Evolutionary conservation across 768 basidiomycete species (phyloP), one percentile per base, ranked within the genome.

Genomic region (Cubamyces lactineus): DNA sequence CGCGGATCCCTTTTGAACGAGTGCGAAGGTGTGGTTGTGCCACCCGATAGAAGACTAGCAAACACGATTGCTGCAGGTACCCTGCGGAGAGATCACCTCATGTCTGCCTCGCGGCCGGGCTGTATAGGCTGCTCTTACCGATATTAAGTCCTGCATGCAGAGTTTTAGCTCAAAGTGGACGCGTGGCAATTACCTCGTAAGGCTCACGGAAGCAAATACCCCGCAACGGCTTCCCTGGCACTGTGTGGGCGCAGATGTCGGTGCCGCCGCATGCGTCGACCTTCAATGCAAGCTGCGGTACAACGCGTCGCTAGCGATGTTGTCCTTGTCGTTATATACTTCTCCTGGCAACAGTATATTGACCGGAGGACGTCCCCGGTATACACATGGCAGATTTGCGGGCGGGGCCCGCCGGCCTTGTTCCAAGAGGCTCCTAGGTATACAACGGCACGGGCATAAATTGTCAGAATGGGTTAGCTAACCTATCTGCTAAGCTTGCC

Each of bases 51-150:
- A 61, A 42, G 52, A 6, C 5, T 34, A 17, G 52, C 40, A 64
- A 56, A 64, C 63, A 40, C 49, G 56, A 57, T 64, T 64, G 57
- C 48, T 47, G 46, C 40, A 48, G 41, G 49, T 47, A 53, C 56
- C 41, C 50, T 49, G 43, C 51, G 17, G 39, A 51, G 46, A 53
- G 59, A 64, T 57, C 53, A 47, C 63, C 57, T 59, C 66, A 62
- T 61, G 66, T 40, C 46, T 23, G 55, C 66, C 66, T 67, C 63
- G 63, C 59, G 66, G 66, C 53, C 54, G 55, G 55, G 23, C 23
- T 39, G 55, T 51, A 59, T 30, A 53, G 38, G 30, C 54, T 51
- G 30, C 47, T 50, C 42, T 56, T 52, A 28, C 61, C 61, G 54
- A 57, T 49, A 62, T 51, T 57, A 53, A 56, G 34, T 43, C 48